Percentiles rank a stretch among this genome's conserved stretches.
Conservation (phyloP, 768 basidiomycete species). For the Tylopilus subfusipes region DNA sequence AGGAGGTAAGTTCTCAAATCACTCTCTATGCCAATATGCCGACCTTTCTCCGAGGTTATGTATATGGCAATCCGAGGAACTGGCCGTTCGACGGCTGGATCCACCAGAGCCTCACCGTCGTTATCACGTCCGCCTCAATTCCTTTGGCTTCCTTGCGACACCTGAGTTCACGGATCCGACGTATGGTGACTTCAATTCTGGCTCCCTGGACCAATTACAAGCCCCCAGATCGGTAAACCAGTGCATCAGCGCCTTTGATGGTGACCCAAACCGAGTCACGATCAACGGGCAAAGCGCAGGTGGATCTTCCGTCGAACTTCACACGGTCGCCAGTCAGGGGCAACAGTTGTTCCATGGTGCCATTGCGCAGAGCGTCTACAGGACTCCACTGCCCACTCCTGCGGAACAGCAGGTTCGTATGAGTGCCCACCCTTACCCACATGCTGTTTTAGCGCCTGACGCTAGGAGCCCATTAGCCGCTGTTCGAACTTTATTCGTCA, state of each 20-base stretch:
- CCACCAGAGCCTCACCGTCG: slow-evolving; percentile 56
- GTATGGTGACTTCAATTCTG: slow-evolving; percentile 50
- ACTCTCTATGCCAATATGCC: not conserved
- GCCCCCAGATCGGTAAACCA: slow-evolving; percentile 39
- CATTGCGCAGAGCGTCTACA: slow-evolving; percentile 60
- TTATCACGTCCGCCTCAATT: slow-evolving; percentile 58
- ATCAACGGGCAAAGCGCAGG: slow-evolving; percentile 64
- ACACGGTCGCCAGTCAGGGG: slow-evolving; percentile 44
- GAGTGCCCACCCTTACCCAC: not conserved
- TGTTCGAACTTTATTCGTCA: slow-evolving; percentile 50
- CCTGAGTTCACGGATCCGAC: slow-evolving; percentile 42
- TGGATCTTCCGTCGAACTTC: slow-evolving; percentile 53
- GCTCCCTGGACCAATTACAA: slow-evolving; percentile 51
- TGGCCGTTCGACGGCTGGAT: slow-evolving; percentile 70
- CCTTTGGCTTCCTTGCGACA: slow-evolving; percentile 58
- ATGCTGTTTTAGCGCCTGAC: not conserved
- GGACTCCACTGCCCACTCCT: slow-evolving; percentile 48
- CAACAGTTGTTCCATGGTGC: slow-evolving; percentile 47
- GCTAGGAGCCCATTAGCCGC: slow-evolving; percentile 33
- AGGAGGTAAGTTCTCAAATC: slow-evolving; percentile 24
- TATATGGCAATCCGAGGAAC: slow-evolving; percentile 57
- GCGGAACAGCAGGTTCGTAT: slow-evolving; percentile 49
- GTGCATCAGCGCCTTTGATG: slow-evolving; percentile 39
- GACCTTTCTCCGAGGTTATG: slow-evolving; percentile 39
- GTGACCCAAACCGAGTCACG: slow-evolving; percentile 38